A percentile compares a stretch with the other conserved stretches of the same genome.
phyloP scores from a whole-genome alignment of 352 stramenopile genomes.

The Phytophthora sp. region DNA sequence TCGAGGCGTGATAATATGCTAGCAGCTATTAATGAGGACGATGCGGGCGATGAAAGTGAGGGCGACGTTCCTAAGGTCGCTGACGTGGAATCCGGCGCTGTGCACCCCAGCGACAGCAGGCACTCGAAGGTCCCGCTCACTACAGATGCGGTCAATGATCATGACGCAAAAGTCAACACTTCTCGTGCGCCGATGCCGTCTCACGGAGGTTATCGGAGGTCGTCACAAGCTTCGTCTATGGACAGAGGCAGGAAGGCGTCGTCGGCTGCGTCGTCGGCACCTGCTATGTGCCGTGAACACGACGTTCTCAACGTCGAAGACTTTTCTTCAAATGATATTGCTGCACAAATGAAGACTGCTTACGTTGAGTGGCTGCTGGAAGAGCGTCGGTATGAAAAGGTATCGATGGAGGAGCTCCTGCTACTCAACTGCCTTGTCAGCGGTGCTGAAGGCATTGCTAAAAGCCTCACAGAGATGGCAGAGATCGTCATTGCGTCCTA shows the following conservation, averaged over 20 bases:
- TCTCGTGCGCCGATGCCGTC: conserved; percentile 22
- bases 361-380: conserved; percentile 38
- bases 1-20: conserved; percentile 25
- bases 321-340: conserved; percentile 30
- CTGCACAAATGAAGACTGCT: conserved; percentile 31
- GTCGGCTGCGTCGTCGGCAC: conserved; percentile 22
- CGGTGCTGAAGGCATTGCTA: conserved; percentile 33
- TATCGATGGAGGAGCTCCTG: conserved; percentile 36
- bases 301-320: conserved; percentile 35
- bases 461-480: conserved; percentile 31
- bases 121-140: conserved; percentile 16
- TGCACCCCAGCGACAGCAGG: background rate
- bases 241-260: conserved; percentile 22
- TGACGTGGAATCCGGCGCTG: conserved; percentile 6
- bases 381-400: conserved; percentile 34
- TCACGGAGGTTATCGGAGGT: conserved; percentile 8
- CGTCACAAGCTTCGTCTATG: conserved; percentile 33
- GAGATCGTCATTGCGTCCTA: conserved; percentile 28
- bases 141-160: conserved; percentile 1
- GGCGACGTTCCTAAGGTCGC: conserved; percentile 12
- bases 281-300: conserved; percentile 30
- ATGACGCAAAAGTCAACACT: conserved; percentile 21
- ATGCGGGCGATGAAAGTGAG: conserved; percentile 17
- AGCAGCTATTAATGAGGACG: conserved; percentile 27
- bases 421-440: conserved; percentile 36